Base-by-base conservation (phyloP, 2,329 filamentous ascomycete species). In the Colletotrichum lentis region DNA sequence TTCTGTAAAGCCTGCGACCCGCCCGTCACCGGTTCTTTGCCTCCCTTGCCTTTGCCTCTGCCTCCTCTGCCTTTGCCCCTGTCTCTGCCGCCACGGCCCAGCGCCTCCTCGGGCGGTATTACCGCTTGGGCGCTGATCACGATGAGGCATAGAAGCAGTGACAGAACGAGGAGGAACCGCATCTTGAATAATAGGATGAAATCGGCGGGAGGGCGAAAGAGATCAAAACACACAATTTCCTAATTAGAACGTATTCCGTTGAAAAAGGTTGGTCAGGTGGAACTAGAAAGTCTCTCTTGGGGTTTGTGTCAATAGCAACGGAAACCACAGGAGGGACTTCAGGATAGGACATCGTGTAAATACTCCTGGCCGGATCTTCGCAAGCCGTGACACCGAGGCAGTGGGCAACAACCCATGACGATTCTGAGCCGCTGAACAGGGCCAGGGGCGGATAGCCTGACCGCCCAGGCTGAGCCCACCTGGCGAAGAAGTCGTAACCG, bases 341-440 rank as follows among this genome's bases (percentile, higher is more conserved):
- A 49, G 61, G 65, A 49, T 24, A 24, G 44, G 2, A 47, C 65
- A 49, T 41, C 62, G 41, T 20, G 65, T 68, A 68, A 65, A 65
- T 68, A 68, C 39, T 46, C 47, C 20, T 4, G 20, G 14, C 12
- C 22, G 24, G 46, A 49, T 43, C 60, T 60, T 68, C 65, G 60
- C 65, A 41, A 68, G 61, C 65, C 65, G 35, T 60, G 61, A 65
- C 20, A 24, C 65, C 65, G 65, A 68, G 65, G 65, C 43, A 68
- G 31, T 22, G 24, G 35, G 31, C 37, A 22, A 52, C 24, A 47
- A 24, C n/a, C 20, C 41, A 31, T 43, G 22, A 43, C 2, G 31
- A 22, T 37, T 47, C 41, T 39, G 8, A n/a, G 49, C n/a, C 20
- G 46, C 59, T n/a, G 65, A 64, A 20, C 61, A 54, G 37, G 47